Evolutionary conservation across 2,329 filamentous ascomycete species (phyloP).

Genomic region (Ophiobolus disseminans): DNA sequence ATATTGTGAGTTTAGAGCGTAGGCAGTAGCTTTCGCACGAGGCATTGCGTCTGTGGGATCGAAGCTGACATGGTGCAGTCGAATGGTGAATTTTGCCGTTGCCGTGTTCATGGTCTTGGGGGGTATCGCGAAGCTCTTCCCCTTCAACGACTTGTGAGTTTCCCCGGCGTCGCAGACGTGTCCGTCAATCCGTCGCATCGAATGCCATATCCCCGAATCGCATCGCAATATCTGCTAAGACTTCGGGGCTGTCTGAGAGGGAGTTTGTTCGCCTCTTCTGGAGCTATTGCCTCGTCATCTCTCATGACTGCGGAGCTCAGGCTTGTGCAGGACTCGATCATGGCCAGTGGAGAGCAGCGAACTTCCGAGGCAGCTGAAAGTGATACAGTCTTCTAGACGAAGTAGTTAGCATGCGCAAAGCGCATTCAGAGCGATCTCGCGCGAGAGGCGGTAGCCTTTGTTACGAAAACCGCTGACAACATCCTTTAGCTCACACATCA

Average conservation of each 20-base stretch:
- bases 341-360: no score
- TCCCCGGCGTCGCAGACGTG: constrained; percentile 41
- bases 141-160: constrained; percentile 49
- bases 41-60: constrained; percentile 9
- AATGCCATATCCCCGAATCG: neutral
- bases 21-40: constrained; percentile 20
- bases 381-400: no score
- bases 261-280: no score
- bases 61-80: constrained; percentile 62
- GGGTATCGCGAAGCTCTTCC: constrained; percentile 76
- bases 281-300: no score
- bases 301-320: no score
- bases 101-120: constrained; percentile 88
- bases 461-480: no score
- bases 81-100: constrained; percentile 90
- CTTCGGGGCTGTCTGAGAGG: no score
- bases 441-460: constrained; percentile 24
- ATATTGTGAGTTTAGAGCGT: constrained; percentile 73
- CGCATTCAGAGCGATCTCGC: no score
- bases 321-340: no score
- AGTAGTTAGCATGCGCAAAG: no score
- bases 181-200: constrained; percentile 1
- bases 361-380: no score
- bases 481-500: constrained; percentile 75
- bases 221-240: neutral